Evolutionary conservation across 768 basidiomycete species (phyloP).

Genomic region (Agaricus blazei): DNA sequence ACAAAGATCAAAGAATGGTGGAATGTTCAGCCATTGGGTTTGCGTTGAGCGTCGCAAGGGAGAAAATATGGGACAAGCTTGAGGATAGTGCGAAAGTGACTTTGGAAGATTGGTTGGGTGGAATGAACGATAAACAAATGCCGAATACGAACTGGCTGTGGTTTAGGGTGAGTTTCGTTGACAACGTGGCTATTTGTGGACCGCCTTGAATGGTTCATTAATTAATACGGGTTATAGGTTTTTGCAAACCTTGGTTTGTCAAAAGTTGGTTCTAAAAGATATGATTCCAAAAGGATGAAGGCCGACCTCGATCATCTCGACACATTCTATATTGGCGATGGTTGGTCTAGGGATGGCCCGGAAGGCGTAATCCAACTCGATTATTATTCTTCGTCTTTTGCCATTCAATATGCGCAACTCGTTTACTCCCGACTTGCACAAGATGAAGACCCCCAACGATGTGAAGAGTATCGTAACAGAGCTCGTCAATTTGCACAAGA

Average conservation of each 20-base stretch:
- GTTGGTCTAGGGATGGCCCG: conserved; percentile 76
- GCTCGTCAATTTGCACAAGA: conserved; percentile 61
- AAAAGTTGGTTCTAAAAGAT: conserved; percentile 53
- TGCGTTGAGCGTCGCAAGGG: conserved; percentile 58
- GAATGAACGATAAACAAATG: conserved; percentile 81
- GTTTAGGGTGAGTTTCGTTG: conserved; percentile 52
- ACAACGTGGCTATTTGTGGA: neutral
- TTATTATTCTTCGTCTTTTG: conserved; percentile 76
- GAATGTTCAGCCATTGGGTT: conserved; percentile 78
- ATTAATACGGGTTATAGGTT: conserved; percentile 32
- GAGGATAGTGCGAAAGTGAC: conserved; percentile 46
- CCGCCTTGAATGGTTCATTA: neutral
- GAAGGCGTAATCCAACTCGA: conserved; percentile 76
- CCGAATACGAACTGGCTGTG: conserved; percentile 83
- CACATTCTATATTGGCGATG: conserved; percentile 71
- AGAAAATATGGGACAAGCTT: conserved; percentile 62
- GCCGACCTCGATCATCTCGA: conserved; percentile 73
- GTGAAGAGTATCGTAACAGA: conserved; percentile 59
- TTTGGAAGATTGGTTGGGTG: conserved; percentile 63
- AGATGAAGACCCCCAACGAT: conserved; percentile 56
- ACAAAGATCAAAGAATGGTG: conserved; percentile 79
- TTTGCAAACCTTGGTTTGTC: conserved; percentile 72
- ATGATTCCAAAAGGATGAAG: conserved; percentile 58
- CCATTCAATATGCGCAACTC: conserved; percentile 72
- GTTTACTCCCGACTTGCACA: conserved; percentile 64